These are phyloP conservation scores for Sclerotinia sclerotiorum DNA, from an alignment of 2,329 filamentous ascomycete genomes.

Conservation along the genomic window DNA sequence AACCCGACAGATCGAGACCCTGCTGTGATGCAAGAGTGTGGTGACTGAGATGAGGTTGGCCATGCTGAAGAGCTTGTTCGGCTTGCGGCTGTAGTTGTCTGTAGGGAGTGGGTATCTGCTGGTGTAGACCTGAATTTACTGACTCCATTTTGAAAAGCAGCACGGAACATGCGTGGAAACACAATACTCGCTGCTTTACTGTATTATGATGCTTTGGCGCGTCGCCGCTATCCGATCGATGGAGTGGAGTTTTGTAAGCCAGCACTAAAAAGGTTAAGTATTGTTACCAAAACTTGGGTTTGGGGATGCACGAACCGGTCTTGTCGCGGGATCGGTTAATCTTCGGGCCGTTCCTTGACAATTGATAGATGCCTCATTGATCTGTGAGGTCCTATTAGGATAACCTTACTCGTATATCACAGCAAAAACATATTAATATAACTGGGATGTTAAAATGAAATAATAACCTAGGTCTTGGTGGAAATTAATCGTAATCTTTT, in stretches of 20 bases:
- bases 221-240: constrained; percentile 15
- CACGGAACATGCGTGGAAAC: constrained; percentile 33
- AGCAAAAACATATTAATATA: no score
- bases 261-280: constrained; percentile 11
- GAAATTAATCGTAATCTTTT: neutral
- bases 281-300: constrained; percentile 6
- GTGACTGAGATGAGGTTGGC: constrained; percentile 38
- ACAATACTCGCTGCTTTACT: constrained; percentile 37
- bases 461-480: no score
- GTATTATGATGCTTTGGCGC: constrained; percentile 30
- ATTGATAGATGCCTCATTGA: neutral
- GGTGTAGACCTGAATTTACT: constrained; percentile 37
- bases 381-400: neutral
- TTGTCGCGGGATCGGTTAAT: neutral
- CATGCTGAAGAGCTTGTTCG: constrained; percentile 39
- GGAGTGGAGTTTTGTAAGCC: constrained; percentile 18
- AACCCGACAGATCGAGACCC: constrained; percentile 44
- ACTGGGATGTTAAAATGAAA: no score
- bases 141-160: constrained; percentile 35
- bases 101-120: constrained; percentile 38
- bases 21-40: constrained; percentile 42
- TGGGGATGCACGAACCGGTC: neutral
- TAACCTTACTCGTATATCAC: no score
- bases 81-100: constrained; percentile 39
- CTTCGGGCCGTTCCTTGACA: neutral